Evolutionary conservation across 768 basidiomycete species (phyloP).

Genomic region (Macrolepiota dolichaula): DNA sequence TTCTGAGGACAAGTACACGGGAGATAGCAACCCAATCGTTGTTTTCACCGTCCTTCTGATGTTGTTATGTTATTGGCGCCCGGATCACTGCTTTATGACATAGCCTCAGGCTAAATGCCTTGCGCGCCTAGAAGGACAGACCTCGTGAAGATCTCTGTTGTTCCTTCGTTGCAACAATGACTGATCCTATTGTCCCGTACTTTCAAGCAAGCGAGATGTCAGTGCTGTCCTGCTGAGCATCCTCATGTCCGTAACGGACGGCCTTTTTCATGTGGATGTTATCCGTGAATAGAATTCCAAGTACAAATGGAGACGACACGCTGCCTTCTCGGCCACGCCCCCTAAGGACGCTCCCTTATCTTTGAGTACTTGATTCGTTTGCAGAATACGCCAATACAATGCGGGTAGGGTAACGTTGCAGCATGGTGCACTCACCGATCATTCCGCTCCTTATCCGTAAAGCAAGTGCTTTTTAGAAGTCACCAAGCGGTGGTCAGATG

Average conservation of each 20-base stretch:
- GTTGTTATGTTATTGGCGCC: too few species aligned
- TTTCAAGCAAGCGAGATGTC: neutral
- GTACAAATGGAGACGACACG: neutral
- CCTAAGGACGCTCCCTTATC: too few species aligned
- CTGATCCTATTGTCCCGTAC: neutral
- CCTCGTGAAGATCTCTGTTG: neutral
- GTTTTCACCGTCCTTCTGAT: too few species aligned
- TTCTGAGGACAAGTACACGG: neutral
- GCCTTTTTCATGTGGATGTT: neutral
- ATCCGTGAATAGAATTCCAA: neutral
- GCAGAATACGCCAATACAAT: too few species aligned
- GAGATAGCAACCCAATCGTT: neutral
- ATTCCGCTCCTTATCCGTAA: too few species aligned
- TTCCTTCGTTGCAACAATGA: neutral
- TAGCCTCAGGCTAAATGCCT: neutral
- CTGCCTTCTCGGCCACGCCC: neutral
- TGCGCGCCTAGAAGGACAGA: neutral
- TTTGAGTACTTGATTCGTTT: neutral
- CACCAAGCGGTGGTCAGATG: neutral
- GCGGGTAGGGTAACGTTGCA: too few species aligned
- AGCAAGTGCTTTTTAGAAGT: too few species aligned
- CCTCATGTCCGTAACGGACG: neutral
- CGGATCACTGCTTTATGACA: neutral
- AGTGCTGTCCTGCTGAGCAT: constrained; percentile 4
- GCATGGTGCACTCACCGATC: too few species aligned